Percentiles rank a stretch among this genome's conserved stretches.
Conservation (phyloP, 768 basidiomycete species). For the Lanmaoa rubissima region DNA sequence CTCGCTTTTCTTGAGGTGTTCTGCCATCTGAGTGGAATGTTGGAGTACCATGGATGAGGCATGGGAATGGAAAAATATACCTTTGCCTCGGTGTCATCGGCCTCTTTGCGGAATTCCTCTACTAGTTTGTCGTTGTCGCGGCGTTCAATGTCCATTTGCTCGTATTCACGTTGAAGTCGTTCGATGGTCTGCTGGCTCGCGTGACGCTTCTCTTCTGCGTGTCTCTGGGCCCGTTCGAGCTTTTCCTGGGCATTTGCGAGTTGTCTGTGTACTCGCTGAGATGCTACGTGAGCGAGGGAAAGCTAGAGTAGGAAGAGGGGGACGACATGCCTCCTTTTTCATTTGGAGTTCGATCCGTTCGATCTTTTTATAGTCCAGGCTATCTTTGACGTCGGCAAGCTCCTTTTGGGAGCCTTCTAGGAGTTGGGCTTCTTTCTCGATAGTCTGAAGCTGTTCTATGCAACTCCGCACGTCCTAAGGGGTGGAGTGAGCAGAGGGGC, state of each 20-base stretch:
- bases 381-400: conserved; percentile 64
- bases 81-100: conserved; percentile 64
- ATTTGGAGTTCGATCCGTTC: conserved; percentile 68
- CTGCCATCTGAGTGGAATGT: conserved; percentile 56
- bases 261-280: conserved; percentile 78
- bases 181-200: conserved; percentile 75
- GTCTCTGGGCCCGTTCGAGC: conserved; percentile 72
- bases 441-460: conserved; percentile 71
- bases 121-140: conserved; percentile 76
- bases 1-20: conserved; percentile 73
- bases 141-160: conserved; percentile 73
- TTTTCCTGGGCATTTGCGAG: conserved; percentile 80
- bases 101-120: conserved; percentile 72
- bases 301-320: neutral
- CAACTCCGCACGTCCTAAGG: conserved; percentile 67
- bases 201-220: conserved; percentile 75
- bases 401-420: conserved; percentile 68
- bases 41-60: neutral
- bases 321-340: conserved; percentile 57
- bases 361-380: conserved; percentile 69
- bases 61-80: conserved; percentile 32
- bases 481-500: neutral
- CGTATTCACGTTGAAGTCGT: conserved; percentile 73
- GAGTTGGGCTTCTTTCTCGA: conserved; percentile 62
- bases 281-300: neutral